Evolutionary conservation across 1,284 basidiomycete species (phyloP), one percentile per base, ranked within the genome.

Genomic region (Cryptococcus jaspeensis): DNA sequence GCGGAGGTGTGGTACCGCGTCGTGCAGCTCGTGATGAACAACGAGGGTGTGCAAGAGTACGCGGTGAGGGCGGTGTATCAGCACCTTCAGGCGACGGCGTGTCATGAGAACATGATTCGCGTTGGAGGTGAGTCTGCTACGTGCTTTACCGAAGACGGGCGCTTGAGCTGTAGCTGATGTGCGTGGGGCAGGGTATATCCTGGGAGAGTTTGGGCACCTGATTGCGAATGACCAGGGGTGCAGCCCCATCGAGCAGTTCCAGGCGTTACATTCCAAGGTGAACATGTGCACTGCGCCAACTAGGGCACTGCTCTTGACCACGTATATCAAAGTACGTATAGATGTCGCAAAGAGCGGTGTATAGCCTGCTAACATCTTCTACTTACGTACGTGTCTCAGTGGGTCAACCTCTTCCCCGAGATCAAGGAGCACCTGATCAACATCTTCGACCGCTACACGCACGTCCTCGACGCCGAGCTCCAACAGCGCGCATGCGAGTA

Each of bases 1-100:
- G 95, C 98, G 62, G 94, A 98, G 80, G 94, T 99, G 28, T 99
- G 96, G 96, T 98, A 95, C 77, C 89, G 96, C 52, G 92, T 99
- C 41, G 88, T 99, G 20, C 96, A 99, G 74, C 96, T 99, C 60
- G 92, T 97, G 35, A 96, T 92, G 49, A 99, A 99, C 75, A 99
- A 95, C 47, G 95, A 98, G 74, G 92, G 98, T 76, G 81, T 99
- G 39, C 91, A 95, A 75, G 83, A 89, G 60, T 99, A 99, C 78
- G 95, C 96, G 3, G 92, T 92, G 2, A 87, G 87, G 66, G 92
- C 92, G n/a, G 86, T 95, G 36, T 92, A 93, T 68, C 89, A 92
- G 69, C 88, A 97, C 70, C 80, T 99, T 64, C 89, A 88, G 71
- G 84, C 86, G 22, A 87, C 92, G 16, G 86, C 88, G n/a, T 88